Conservation (phyloP, 192 early-diverging fungal species). For the Linnemannia exigua region DNA sequence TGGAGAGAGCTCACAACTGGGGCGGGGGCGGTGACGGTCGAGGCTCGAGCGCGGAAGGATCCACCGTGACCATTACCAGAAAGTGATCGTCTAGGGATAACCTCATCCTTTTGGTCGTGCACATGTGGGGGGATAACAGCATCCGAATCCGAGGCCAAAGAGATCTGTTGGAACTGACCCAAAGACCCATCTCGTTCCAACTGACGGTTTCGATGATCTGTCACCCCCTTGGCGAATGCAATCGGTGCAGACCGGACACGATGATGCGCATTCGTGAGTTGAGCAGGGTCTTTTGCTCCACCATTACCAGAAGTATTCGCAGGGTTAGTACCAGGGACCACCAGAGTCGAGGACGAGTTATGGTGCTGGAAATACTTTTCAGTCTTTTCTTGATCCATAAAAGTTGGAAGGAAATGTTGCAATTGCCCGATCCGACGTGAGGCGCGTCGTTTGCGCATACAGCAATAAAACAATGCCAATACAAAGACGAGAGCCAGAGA, state of each 20-base stretch:
- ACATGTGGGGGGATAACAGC: background rate
- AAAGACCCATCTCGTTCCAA: slow-evolving; percentile 44
- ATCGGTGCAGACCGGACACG: slow-evolving; percentile 41
- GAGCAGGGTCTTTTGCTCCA: background rate
- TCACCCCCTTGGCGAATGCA: slow-evolving; percentile 41
- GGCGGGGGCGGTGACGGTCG: slow-evolving; percentile 11
- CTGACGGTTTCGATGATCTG: slow-evolving; percentile 40
- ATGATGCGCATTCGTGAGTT: slow-evolving; percentile 41
- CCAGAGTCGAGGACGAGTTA: slow-evolving; percentile 29
- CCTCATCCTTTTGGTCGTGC: slow-evolving; percentile 10
- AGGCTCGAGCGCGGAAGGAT: slow-evolving; percentile 13
- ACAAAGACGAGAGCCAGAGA: slow-evolving; percentile 26
- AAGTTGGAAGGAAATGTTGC: slow-evolving; percentile 46
- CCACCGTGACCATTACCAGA: background rate
- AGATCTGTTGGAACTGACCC: slow-evolving; percentile 56
- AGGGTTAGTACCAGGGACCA: slow-evolving; percentile 9
- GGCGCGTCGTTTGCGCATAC: slow-evolving; percentile 45
- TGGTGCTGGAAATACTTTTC: slow-evolving; percentile 45
- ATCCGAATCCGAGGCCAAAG: slow-evolving; percentile 34
- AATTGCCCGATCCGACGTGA: slow-evolving; percentile 48
- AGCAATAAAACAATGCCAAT: slow-evolving; percentile 37
- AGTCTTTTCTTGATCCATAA: slow-evolving; percentile 56
- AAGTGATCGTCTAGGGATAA: slow-evolving; percentile 13
- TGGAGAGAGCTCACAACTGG: slow-evolving; percentile 35
- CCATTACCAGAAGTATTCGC: background rate